These are phyloP conservation scores for Hygrophila difformis DNA, from an alignment of 257 asterid genomes.

Conservation along the genomic window DNA sequence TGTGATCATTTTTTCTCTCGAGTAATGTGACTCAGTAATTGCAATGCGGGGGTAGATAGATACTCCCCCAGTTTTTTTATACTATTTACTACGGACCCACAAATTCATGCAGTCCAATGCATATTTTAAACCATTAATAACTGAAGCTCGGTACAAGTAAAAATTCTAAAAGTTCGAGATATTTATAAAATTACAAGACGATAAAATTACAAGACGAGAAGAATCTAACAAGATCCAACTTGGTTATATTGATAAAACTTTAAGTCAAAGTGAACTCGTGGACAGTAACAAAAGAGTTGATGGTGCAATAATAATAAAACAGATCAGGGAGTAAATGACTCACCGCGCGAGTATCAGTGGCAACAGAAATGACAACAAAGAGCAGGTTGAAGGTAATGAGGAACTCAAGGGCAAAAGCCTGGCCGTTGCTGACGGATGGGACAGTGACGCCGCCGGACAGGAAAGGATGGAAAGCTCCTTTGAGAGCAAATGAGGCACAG, in stretches of 20 bases:
- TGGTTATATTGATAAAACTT: too few species aligned
- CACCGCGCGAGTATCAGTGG: constrained; percentile 89
- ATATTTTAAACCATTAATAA: too few species aligned
- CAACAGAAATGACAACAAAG: constrained; percentile 87
- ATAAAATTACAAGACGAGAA: too few species aligned
- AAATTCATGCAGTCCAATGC: too few species aligned
- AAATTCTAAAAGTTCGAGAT: too few species aligned
- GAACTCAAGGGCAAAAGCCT: constrained; percentile 93
- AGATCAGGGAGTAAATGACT: not conserved
- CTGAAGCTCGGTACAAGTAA: too few species aligned
- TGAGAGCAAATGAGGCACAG: constrained; percentile 86
- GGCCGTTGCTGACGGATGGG: constrained; percentile 67
- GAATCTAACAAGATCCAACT: too few species aligned
- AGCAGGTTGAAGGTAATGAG: constrained; percentile 75
- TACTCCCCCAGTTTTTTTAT: too few species aligned
- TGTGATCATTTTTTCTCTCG: not conserved
- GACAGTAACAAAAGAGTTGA: not conserved
- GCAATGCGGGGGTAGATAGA: too few species aligned
- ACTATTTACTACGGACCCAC: too few species aligned
- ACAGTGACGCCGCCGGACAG: constrained; percentile 85
- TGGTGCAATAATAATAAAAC: not conserved
- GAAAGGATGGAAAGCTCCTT: constrained; percentile 71
- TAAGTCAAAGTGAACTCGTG: not conserved
- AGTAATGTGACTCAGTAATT: too few species aligned
- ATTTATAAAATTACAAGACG: too few species aligned